Evolutionary conservation across 2,329 filamentous ascomycete genomes (phyloP), one percentile per base, ranked within the genome.

Genomic region (Tolypocladium pustulatum): DNA sequence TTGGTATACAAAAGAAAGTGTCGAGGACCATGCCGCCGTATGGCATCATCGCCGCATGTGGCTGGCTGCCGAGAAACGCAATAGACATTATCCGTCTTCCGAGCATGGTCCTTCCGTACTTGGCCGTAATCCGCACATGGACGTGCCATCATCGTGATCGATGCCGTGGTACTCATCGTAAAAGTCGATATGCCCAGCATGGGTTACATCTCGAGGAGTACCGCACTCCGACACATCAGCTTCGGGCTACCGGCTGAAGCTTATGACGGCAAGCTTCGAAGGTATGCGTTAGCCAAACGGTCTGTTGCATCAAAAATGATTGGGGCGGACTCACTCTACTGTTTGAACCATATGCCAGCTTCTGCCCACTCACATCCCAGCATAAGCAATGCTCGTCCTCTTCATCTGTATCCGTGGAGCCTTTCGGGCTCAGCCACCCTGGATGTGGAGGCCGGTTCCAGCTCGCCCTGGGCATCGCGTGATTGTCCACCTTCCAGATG

Each of bases 401-500:
- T 52, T 85, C 83, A 27, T 85, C 82, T 0, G 73, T 67, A 30
- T 81, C 80, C 8, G 76, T 73, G 40, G 76, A 78, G 53, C 75
- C 76, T 65, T 78, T 81, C 25, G 83, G 83, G 60, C 80, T 86
- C 37, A 81, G 73, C 81, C 82, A 85, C 5, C 81, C 83, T 0
- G 77, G 73, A 62, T 85, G 81, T 12, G 78, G 73, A 32, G 76
- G 72, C 61, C 81, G 73, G 60, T 75, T 81, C 84, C 84, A 87
- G 65, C 76, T 82, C 20, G 84, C 84, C 53, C 81, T 76, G 5
- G 84, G 84, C 53, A 84, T 76, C 32, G 75, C 73, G 53, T 80
- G 75, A 57, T 83, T 84, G 60, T 81, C 82, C 15, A 86, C 79
- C 66, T 85, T 86, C 83, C 84, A 87, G 53, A 87, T 85, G 43